Base-by-base conservation (phyloP, 306 rosid species). In the Gynostemma pentaphyllum region DNA sequence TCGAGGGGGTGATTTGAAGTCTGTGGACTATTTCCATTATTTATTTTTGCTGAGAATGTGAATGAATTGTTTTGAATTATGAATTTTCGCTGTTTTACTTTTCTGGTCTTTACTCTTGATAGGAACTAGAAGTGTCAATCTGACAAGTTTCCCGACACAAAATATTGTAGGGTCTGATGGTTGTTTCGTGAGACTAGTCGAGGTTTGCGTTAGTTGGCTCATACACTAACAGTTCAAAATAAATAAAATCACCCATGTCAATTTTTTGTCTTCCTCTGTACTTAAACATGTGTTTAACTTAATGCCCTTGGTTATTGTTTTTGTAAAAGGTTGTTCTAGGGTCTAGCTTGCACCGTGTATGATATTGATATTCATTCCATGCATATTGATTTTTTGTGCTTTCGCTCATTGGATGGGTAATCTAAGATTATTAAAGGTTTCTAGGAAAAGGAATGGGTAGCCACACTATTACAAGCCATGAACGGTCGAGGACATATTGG, bases 401-500 rank as follows among this genome's bases (percentile, higher is more conserved):
- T 7, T 32, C 37, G 21, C 45, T 36, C 45, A 9, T 0, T 57
- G 64, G 46, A 37, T 34, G 65, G 39, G 19, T 21, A 39, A 37
- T 60, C 65, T 37, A 18, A 62, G 63, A 45, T 22, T 37, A 0
- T 45, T 48, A 14, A 32, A 14, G 41, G 32, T 61, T 37, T 47
- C 30, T 49, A 19, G 70, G 68, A 60, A n/a, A 66, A 45, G 62
- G 61, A 55, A 83, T 87, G 95, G 85, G 68, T 62, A 68, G 66
- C 75, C 86, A 83, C 67, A 66, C 60, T 40, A 72, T 52, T 44
- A 9, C 68, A 51, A 68, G 45, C 68, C 71, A 51, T 64, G 95
- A 84, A 23, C 95, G 95, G 21, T 76, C 87, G 16, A 78, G 95
- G 72, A 82, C 81, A 56, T 68, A 76, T 59, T 87, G 95, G 95